Base-by-base conservation (phyloP, 2,329 filamentous ascomycete species). In the Trichophyton mentagrophytes region DNA sequence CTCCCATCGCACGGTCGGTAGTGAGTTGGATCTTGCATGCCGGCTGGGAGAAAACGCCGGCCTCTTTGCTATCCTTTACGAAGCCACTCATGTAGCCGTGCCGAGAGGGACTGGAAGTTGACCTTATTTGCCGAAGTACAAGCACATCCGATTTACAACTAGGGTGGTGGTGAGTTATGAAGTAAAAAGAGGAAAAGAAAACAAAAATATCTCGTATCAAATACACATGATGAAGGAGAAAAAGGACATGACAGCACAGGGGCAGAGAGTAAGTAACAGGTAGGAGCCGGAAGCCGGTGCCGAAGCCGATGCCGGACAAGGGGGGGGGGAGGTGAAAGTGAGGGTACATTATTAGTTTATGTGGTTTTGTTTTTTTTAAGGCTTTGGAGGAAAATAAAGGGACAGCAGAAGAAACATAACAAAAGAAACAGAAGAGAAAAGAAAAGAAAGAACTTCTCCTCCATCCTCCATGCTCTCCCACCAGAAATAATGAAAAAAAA, bases 271-370 rank as follows among this genome's bases (percentile, higher is more conserved):
- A 38, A 38, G 33, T 38, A 38, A 38, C 8, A 38, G 33, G 38
- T 53, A 30, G 56, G 60, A 60, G 49, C 30, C 30, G 56, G 30
- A 33, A 44, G 60, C 30, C 42, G 60, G 38, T 27, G 44, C 44
- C 58, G 44, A 47, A 62, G 59, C 20, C 36, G 57, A 55, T 58
- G 44, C 42, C 25, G 56, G 59, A 38, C 49, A 13, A 57, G 11
- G 42, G 17, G 38, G 36, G 46, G 42, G 61, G 36, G 56, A 61
- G 55, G 60, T 61, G 33, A 9, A 36, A 3, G 33, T 30, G 27
- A 30, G 27, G 27, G 27, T 30, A 30, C 33, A 38, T 38, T 38
- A 38, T 38, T 38, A 38, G 33, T 38, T 38, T 38, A 38, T 55
- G 33, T 55, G 25, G 22, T 51, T 51, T 51, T 51, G 8, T 38